Percentiles rank a stretch among this genome's conserved stretches.
These are phyloP conservation scores for Trichoderma asperellum DNA, from an alignment of 2,329 filamentous ascomycete genomes.

Conservation along the genomic window DNA sequence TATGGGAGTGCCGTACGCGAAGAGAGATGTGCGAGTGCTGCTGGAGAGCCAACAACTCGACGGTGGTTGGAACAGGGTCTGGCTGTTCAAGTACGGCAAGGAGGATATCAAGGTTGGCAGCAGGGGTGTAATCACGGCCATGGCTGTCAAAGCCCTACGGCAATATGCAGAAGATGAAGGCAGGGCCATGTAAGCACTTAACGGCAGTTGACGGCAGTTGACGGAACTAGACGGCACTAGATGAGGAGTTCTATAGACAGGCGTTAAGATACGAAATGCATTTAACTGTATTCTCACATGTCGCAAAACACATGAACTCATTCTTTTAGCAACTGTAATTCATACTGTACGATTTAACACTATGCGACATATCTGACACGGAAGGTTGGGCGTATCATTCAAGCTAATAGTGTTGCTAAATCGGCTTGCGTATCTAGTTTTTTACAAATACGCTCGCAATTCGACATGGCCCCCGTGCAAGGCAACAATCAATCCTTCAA, in stretches of 20 bases:
- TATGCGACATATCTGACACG: background rate
- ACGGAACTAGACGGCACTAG: background rate
- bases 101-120: conserved; percentile 16
- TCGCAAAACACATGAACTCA: background rate
- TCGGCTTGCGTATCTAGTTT: background rate
- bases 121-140: conserved; percentile 19
- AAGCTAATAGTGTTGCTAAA: background rate
- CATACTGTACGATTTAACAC: background rate
- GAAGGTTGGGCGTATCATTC: background rate
- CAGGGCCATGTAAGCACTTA: background rate
- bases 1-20: background rate
- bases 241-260: background rate
- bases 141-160: conserved; percentile 9
- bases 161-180: background rate
- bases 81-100: conserved; percentile 24
- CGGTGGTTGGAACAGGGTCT: conserved; percentile 20
- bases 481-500: background rate
- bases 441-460: background rate
- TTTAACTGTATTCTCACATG: background rate
- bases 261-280: background rate
- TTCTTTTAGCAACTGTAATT: background rate
- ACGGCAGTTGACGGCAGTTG: too few species aligned
- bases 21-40: conserved; percentile 9
- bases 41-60: conserved; percentile 15
- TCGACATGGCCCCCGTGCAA: background rate